Conservation (phyloP, 2,329 filamentous ascomycete genomes). For the Aspergillus ochraceoroseus region DNA sequence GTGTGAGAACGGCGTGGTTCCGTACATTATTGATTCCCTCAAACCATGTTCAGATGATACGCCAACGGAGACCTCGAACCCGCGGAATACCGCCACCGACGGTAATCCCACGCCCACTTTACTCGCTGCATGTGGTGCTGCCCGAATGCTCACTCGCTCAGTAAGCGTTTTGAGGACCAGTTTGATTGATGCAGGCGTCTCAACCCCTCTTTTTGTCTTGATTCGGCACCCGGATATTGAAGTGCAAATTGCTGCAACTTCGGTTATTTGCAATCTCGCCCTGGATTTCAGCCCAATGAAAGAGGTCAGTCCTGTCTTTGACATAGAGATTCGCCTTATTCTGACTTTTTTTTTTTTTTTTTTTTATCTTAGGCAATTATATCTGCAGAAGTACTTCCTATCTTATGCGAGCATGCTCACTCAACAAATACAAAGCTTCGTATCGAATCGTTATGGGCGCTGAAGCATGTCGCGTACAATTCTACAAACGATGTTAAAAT, state of each 20-base stretch:
- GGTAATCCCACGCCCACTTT: conserved; percentile 77
- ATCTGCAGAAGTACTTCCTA: conserved; percentile 66
- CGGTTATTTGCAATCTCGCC: conserved; percentile 77
- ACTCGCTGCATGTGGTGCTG: conserved; percentile 76
- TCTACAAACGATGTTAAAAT: conserved; percentile 69
- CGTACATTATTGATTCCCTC: conserved; percentile 79
- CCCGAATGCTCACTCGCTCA: conserved; percentile 76
- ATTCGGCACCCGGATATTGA: conserved; percentile 70
- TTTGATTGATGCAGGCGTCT: conserved; percentile 78
- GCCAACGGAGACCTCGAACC: conserved; percentile 26
- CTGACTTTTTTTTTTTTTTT: background rate
- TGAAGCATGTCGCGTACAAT: conserved; percentile 81
- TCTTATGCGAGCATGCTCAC: conserved; percentile 78
- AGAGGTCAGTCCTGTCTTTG: conserved; percentile 58
- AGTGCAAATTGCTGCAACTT: conserved; percentile 80
- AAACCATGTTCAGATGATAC: conserved; percentile 48
- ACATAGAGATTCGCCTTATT: background rate
- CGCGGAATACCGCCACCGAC: conserved; percentile 48
- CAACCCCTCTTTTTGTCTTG: conserved; percentile 69
- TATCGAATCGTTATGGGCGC: conserved; percentile 82
- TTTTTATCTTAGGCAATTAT: conserved; percentile 57
- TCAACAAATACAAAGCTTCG: conserved; percentile 73
- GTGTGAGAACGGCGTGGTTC: conserved; percentile 73
- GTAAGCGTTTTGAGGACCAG: conserved; percentile 79
- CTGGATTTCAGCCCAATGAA: conserved; percentile 88